phyloP scores from a whole-genome alignment of 345 rosid genomes.

The Gossypioides kirkii region DNA sequence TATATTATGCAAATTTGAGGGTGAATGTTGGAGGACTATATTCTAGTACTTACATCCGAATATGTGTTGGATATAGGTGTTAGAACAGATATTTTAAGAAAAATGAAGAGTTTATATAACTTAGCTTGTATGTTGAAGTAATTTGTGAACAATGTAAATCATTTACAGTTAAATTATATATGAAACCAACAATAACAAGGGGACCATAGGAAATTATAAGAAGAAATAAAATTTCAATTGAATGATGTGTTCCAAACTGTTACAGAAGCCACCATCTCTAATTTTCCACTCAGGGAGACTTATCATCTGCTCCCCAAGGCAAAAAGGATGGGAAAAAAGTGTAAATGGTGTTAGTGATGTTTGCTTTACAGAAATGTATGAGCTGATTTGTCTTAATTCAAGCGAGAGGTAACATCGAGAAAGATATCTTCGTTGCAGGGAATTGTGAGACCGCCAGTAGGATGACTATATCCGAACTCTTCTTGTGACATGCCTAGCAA shows the following conservation, averaged over 20 bases:
- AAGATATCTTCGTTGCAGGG: slow-evolving; percentile 35
- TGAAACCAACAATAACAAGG: background rate
- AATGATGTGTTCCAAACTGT: background rate
- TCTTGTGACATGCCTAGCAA: slow-evolving; percentile 31
- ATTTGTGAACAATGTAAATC: background rate
- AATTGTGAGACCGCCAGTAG: slow-evolving; percentile 40
- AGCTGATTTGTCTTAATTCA: background rate
- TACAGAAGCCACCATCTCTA: background rate
- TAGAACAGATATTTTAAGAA: too few relatives aligned
- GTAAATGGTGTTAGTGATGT: background rate
- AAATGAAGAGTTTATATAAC: too few relatives aligned
- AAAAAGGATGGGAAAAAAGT: background rate
- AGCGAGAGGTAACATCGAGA: background rate
- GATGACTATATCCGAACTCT: slow-evolving; percentile 38
- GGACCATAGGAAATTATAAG: background rate
- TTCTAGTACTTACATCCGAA: too few relatives aligned
- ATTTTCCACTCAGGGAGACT: background rate
- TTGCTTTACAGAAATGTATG: slow-evolving; percentile 13
- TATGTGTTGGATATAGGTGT: too few relatives aligned
- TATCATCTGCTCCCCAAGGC: background rate
- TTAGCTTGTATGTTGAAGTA: background rate
- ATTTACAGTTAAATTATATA: background rate
- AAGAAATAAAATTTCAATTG: background rate
- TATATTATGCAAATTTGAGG: too few relatives aligned
- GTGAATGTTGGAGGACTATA: too few relatives aligned